Evolutionary conservation across 768 basidiomycete species (phyloP).

Genomic region (Serendipita sp.): DNA sequence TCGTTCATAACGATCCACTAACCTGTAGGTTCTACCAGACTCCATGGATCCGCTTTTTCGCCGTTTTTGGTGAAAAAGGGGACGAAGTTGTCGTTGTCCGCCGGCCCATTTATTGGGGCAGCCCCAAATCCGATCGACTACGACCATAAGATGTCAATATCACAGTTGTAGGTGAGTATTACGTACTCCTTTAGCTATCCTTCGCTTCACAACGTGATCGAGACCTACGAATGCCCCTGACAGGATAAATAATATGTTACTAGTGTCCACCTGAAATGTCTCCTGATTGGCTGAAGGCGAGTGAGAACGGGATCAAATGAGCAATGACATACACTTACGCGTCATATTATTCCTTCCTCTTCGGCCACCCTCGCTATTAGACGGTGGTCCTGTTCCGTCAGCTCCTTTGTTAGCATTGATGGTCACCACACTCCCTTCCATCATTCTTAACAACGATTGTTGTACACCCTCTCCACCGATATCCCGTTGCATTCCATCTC

Average conservation of each 20-base stretch:
- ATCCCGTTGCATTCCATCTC: constrained; percentile 49
- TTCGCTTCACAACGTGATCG: constrained; percentile 61
- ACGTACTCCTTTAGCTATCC: constrained; percentile 73
- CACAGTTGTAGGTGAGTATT: background rate
- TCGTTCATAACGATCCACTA: constrained; percentile 11
- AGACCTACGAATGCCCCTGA: constrained; percentile 92
- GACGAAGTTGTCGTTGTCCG: constrained; percentile 18
- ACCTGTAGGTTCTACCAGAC: constrained; percentile 59
- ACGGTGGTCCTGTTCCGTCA: background rate
- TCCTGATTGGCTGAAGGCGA: constrained; percentile 44
- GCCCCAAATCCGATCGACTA: constrained; percentile 85
- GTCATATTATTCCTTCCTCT: background rate
- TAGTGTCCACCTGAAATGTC: constrained; percentile 63
- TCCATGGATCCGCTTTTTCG: constrained; percentile 33
- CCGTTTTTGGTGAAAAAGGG: constrained; percentile 71
- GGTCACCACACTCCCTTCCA: constrained; percentile 81
- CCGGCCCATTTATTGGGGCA: constrained; percentile 20
- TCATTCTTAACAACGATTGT: constrained; percentile 79
- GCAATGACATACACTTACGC: background rate
- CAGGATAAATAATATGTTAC: constrained; percentile 85
- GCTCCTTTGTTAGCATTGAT: constrained; percentile 40
- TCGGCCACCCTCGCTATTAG: background rate
- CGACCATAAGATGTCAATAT: background rate
- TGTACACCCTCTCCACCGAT: constrained; percentile 96
- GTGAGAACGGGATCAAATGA: background rate